Conservation (phyloP, 2,329 filamentous ascomycete species). For the Leptodontidium sp. region DNA sequence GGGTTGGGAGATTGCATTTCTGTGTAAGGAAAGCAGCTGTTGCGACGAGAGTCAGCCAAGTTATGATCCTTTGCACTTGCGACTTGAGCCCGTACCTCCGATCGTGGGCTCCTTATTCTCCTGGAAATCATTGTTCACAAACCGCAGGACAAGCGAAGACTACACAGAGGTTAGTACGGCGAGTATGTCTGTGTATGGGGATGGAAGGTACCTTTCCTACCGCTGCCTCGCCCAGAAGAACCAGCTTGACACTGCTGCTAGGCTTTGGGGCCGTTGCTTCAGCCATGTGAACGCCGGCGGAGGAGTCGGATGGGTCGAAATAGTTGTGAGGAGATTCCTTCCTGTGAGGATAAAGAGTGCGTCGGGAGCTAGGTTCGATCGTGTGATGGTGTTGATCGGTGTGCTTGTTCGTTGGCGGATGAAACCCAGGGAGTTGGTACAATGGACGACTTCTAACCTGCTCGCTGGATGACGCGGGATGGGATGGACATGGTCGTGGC, state of each 20-base stretch:
- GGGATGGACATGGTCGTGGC: background rate
- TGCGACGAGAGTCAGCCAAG: slow-evolving; percentile 30
- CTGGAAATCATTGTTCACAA: slow-evolving; percentile 99
- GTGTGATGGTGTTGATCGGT: too few relatives aligned
- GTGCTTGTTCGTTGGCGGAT: too few relatives aligned
- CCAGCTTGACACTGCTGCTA: slow-evolving; percentile 99
- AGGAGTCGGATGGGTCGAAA: slow-evolving; percentile 1
- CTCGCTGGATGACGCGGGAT: background rate
- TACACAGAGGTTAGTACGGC: slow-evolving; percentile 50
- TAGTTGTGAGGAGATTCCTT: too few relatives aligned
- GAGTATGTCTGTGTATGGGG: background rate
- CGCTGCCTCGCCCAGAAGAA: slow-evolving; percentile 94
- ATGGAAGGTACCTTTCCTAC: slow-evolving; percentile 85
- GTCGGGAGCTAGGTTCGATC: background rate
- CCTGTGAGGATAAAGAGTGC: background rate
- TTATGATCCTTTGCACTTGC: background rate
- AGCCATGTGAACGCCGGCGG: slow-evolving; percentile 61
- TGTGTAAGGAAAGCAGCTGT: slow-evolving; percentile 96
- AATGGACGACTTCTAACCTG: background rate
- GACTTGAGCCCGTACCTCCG: slow-evolving; percentile 71
- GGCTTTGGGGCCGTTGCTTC: slow-evolving; percentile 85
- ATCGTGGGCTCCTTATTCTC: slow-evolving; percentile 99
- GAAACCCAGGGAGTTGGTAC: too few relatives aligned
- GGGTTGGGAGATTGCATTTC: slow-evolving; percentile 94
- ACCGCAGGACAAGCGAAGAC: slow-evolving; percentile 97